A percentile compares a stretch with the other conserved stretches of the same genome.
phyloP scores from a whole-genome alignment of 2,329 filamentous ascomycete species.

The Rasamsonia emersonii region DNA sequence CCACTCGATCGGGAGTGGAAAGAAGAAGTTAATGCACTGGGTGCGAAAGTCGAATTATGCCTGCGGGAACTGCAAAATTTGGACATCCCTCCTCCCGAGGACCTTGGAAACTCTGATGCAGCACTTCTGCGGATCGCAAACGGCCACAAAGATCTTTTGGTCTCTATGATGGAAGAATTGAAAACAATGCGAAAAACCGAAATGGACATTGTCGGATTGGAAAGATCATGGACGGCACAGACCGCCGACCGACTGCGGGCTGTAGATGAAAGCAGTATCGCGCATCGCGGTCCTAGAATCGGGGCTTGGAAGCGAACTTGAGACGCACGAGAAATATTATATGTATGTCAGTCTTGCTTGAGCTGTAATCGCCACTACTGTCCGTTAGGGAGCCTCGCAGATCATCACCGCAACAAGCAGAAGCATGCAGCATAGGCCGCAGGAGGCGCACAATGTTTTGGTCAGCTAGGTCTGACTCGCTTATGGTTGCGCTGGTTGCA shows the following conservation, averaged over 20 bases:
- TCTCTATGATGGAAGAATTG: constrained; percentile 30
- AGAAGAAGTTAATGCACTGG: constrained; percentile 21
- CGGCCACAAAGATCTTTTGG: constrained; percentile 21
- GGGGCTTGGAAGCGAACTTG: constrained; percentile 21
- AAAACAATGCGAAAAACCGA: constrained; percentile 28
- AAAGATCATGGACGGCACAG: constrained; percentile 24
- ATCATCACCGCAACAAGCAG: too few species aligned
- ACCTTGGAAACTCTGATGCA: constrained; percentile 18
- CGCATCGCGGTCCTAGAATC: constrained; percentile 5
- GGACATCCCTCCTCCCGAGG: constrained; percentile 22
- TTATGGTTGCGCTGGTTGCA: too few species aligned
- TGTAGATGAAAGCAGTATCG: constrained; percentile 7
- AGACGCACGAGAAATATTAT: too few species aligned
- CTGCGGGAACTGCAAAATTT: constrained; percentile 27
- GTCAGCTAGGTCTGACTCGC: too few species aligned
- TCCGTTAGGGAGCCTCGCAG: too few species aligned
- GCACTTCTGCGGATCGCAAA: constrained; percentile 22
- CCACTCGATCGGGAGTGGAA: constrained; percentile 27
- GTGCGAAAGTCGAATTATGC: constrained; percentile 26
- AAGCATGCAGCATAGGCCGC: too few species aligned
- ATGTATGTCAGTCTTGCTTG: too few species aligned
- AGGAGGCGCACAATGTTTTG: too few species aligned
- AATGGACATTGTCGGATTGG: constrained; percentile 23
- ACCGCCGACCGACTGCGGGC: constrained; percentile 18
- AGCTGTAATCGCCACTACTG: too few species aligned